phyloP scores from a whole-genome alignment of 1,139 yeast genomes.

The Suhomyces bribrorum region DNA sequence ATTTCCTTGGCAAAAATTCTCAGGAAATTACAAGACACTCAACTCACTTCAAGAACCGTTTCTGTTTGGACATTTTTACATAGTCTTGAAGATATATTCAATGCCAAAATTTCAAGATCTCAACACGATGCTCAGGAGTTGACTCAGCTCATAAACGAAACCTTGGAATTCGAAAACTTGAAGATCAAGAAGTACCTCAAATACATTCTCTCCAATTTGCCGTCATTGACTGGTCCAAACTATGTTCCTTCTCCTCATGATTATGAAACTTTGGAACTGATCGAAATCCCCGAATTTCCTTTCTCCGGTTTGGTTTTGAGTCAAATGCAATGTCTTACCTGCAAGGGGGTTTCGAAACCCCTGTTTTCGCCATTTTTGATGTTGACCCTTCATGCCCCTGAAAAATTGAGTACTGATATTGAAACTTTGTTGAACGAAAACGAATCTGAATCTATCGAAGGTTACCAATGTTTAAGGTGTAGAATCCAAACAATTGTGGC shows the following conservation, averaged over 20 bases:
- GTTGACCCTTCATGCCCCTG: slow-evolving; percentile 75
- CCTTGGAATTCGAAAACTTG: slow-evolving; percentile 67
- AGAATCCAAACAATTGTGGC: slow-evolving; percentile 53
- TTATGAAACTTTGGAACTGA: slow-evolving; percentile 25
- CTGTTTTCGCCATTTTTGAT: slow-evolving; percentile 66
- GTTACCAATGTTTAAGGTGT: slow-evolving; percentile 77
- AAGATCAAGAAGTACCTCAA: slow-evolving; percentile 38
- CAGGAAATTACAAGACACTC: slow-evolving; percentile 63
- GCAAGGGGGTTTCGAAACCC: slow-evolving; percentile 64
- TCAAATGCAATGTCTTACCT: slow-evolving; percentile 66
- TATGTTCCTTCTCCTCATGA: slow-evolving; percentile 15
- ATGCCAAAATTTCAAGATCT: slow-evolving; percentile 71
- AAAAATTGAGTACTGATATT: slow-evolving; percentile 48
- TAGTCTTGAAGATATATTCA: slow-evolving; percentile 73
- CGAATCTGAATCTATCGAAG: slow-evolving; percentile 72
- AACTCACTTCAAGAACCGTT: slow-evolving; percentile 52
- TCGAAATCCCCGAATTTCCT: slow-evolving; percentile 63
- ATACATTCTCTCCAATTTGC: slow-evolving; percentile 13
- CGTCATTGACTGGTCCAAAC: slow-evolving; percentile 8
- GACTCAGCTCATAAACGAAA: slow-evolving; percentile 75
- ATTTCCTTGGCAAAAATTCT: slow-evolving; percentile 56
- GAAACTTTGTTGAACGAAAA: slow-evolving; percentile 57
- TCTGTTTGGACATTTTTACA: slow-evolving; percentile 81
- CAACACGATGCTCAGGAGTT: slow-evolving; percentile 97
- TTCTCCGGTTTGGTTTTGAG: slow-evolving; percentile 68